Evolutionary conservation across 2,329 filamentous ascomycete genomes (phyloP).

Genomic region (Claviceps maximensis): DNA sequence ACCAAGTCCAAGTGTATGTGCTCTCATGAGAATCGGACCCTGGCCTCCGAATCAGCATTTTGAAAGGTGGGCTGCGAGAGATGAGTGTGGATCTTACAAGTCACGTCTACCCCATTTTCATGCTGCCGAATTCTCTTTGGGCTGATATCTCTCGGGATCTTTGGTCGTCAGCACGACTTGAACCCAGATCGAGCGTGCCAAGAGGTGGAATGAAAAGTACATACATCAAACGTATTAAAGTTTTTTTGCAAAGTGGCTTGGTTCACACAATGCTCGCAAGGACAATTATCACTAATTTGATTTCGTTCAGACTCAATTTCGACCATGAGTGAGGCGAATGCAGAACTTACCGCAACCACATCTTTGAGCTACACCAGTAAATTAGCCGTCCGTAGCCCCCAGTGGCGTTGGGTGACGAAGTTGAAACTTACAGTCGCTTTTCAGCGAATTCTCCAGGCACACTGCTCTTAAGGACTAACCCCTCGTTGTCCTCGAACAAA

Average conservation of each 20-base stretch:
- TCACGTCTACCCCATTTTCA: slow-evolving; percentile 18
- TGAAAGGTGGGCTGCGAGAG: too few species aligned
- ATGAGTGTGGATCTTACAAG: slow-evolving; percentile 18
- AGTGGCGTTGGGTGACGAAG: too few species aligned
- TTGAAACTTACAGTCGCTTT: slow-evolving; percentile 6
- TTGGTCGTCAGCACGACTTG: background rate
- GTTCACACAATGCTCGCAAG: slow-evolving; percentile 28
- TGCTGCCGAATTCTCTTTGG: slow-evolving; percentile 16
- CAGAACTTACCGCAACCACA: slow-evolving; percentile 12
- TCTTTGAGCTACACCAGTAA: slow-evolving; percentile 6
- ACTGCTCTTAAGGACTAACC: slow-evolving; percentile 5
- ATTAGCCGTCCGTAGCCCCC: background rate
- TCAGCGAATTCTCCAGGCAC: background rate
- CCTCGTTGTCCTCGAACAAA: slow-evolving; percentile 3
- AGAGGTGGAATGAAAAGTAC: background rate
- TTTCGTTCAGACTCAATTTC: background rate
- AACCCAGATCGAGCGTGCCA: background rate
- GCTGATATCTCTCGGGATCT: slow-evolving; percentile 21
- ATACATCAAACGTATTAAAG: slow-evolving; percentile 27
- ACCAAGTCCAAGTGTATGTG: slow-evolving; percentile 47
- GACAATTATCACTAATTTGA: slow-evolving; percentile 27
- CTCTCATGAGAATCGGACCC: slow-evolving; percentile 60
- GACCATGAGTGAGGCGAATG: background rate
- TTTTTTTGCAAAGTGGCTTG: slow-evolving; percentile 28
- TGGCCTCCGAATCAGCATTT: slow-evolving; percentile 18